A percentile compares a stretch with the other conserved stretches of the same genome.
These are phyloP conservation scores for Aspergillus cristatus DNA, from an alignment of 495 filamentous ascomycete genomes.

Conservation along the genomic window DNA sequence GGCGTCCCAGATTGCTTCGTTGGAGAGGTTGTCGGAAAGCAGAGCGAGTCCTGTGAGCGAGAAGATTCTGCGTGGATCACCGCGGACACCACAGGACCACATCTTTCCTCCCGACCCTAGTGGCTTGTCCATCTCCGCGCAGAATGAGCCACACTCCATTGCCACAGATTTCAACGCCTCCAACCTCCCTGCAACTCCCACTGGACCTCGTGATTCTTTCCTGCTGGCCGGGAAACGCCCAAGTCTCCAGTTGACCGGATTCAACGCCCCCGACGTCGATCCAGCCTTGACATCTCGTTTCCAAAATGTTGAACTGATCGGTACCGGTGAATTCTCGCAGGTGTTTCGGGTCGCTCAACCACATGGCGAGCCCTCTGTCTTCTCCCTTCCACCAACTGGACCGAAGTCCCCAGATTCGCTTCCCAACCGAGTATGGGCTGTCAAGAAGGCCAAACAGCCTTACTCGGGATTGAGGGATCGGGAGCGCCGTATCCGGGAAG, in stretches of 20 bases:
- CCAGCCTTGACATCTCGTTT: constrained; percentile 61
- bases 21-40: constrained; percentile 29
- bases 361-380: constrained; percentile 32
- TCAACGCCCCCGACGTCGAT: constrained; percentile 59
- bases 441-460: constrained; percentile 84
- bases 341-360: constrained; percentile 71
- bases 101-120: constrained; percentile 75
- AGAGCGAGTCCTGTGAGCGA: constrained; percentile 29
- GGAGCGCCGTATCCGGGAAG: constrained; percentile 69
- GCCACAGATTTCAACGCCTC: constrained; percentile 35
- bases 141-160: constrained; percentile 33
- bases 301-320: constrained; percentile 63
- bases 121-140: constrained; percentile 64
- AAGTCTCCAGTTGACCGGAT: constrained; percentile 44
- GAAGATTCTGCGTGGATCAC: constrained; percentile 46
- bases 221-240: constrained; percentile 38
- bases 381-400: constrained; percentile 28
- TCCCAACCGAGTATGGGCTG: constrained; percentile 63
- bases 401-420: constrained; percentile 32
- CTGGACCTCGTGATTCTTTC: constrained; percentile 54
- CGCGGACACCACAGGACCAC: constrained; percentile 70
- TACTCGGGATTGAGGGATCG: constrained; percentile 67
- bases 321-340: constrained; percentile 84
- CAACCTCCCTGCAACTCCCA: constrained; percentile 70
- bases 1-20: constrained; percentile 30